Base-by-base conservation (phyloP, 441 rosid species). In the Sinapis alba region DNA sequence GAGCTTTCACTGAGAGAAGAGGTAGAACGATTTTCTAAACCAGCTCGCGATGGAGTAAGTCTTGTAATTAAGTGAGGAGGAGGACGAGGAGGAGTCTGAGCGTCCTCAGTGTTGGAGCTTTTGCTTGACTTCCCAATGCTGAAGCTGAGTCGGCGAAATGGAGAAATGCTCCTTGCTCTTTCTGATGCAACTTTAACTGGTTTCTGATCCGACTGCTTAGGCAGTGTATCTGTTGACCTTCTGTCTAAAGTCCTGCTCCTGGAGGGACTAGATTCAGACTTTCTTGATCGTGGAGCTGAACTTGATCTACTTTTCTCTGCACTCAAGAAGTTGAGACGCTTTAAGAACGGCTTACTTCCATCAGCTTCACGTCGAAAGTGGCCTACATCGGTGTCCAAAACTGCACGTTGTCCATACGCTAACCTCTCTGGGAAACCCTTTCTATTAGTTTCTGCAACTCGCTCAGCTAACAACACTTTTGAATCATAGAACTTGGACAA, bases 151-250 rank as follows among this genome's bases (percentile, higher is more conserved):
- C 93, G 84, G 62, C 89, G 93, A 72, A 92, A 89, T 38, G 99
- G 99, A 26, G 99, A 92, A 51, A 90, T 82, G 83, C 96, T 91
- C 80, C 95, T 85, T 62, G 77, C 86, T 78, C 89, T 95, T 71
- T 93, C 98, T 45, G 84, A 7, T 58, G 73, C 73, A 62, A 24
- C 78, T 76, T 83, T 84, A 74, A 72, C 75, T 32, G 53, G 69
- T 61, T 84, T 85, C 58, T 51, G 72, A 45, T 86, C 88, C 24
- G 79, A 72, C 74, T 67, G 51, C 59, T 67, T 80, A 7, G 71
- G 20, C 1, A 71, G 56, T 30, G 70, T 34, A 34, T 63, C 65
- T 38, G 69, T 60, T 13, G 84, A 70, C 57, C 74, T 85, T 79
- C 78, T 82, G 13, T 73, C 78, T 38, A 77, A 59, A 68, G 76